Conservation (phyloP, 352 stramenopile genomes). For the Phytophthora nicotianae region DNA sequence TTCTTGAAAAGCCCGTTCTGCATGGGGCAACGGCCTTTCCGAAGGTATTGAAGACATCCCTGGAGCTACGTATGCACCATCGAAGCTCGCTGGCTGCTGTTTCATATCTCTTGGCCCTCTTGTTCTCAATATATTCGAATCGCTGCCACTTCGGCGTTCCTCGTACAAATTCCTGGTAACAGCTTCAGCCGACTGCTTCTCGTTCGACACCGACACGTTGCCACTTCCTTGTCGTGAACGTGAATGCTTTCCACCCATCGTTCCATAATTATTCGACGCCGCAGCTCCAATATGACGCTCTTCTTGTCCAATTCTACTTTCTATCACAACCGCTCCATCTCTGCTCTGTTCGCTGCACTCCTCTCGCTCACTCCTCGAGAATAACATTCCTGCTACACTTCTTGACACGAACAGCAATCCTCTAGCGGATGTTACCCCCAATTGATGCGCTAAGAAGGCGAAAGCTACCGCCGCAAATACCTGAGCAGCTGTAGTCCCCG, state of each 20-base stretch:
- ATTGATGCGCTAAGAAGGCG: slow-evolving; percentile 68
- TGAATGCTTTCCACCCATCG: slow-evolving; percentile 23
- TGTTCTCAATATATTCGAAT: slow-evolving; percentile 16
- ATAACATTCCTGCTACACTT: slow-evolving; percentile 51
- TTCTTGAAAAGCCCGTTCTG: slow-evolving; percentile 32
- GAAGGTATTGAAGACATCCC: slow-evolving; percentile 19
- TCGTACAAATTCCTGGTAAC: slow-evolving; percentile 31
- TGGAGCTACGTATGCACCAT: slow-evolving; percentile 20
- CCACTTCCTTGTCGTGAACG: not conserved
- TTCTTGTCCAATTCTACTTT: slow-evolving; percentile 5
- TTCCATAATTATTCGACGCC: slow-evolving; percentile 26
- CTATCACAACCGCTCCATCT: slow-evolving; percentile 1
- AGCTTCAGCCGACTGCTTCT: slow-evolving; percentile 30
- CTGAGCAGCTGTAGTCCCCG: slow-evolving; percentile 17
- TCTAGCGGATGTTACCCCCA: slow-evolving; percentile 49
- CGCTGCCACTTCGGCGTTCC: slow-evolving; percentile 21
- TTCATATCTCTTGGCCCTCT: slow-evolving; percentile 6
- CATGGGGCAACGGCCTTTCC: slow-evolving; percentile 1
- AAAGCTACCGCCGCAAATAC: slow-evolving; percentile 57
- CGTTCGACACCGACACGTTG: not conserved
- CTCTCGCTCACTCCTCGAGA: slow-evolving; percentile 21
- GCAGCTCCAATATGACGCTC: slow-evolving; percentile 8
- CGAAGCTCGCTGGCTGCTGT: slow-evolving; percentile 16
- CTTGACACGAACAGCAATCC: slow-evolving; percentile 51
- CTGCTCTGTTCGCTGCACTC: slow-evolving; percentile 9